These are phyloP conservation scores for Castanea mollissima DNA, from an alignment of 306 rosid species.

Conservation along the genomic window DNA sequence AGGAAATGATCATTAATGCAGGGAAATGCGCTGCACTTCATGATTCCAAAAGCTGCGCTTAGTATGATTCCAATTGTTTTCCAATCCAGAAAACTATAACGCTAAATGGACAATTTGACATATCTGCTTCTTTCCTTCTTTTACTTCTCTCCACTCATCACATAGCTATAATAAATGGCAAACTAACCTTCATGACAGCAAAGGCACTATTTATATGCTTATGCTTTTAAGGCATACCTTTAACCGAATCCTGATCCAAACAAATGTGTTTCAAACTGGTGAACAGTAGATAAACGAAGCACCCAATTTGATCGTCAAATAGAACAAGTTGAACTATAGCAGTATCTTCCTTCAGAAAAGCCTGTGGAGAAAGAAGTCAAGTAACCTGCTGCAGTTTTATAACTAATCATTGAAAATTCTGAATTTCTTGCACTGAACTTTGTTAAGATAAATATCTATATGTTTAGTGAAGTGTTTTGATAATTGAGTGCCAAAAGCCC, in stretches of 20 bases:
- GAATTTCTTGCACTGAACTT: constrained; percentile 34
- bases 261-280: constrained; percentile 92
- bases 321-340: constrained; percentile 94
- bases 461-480: constrained; percentile 21
- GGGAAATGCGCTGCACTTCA: constrained; percentile 22
- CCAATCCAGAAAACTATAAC: constrained; percentile 25
- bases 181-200: constrained; percentile 85
- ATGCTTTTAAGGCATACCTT: constrained; percentile 99
- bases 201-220: constrained; percentile 67
- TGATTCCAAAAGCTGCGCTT: background rate
- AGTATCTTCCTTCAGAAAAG: constrained; percentile 96
- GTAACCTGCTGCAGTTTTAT: constrained; percentile 85
- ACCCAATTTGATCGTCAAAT: constrained; percentile 95
- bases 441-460: constrained; percentile 21
- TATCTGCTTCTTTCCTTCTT: constrained; percentile 25
- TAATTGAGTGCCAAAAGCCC: constrained; percentile 28
- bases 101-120: constrained; percentile 24
- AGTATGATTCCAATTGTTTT: constrained; percentile 23
- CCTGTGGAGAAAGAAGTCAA: constrained; percentile 95
- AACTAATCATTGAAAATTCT: constrained; percentile 53
- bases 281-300: constrained; percentile 95
- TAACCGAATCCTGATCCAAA: constrained; percentile 96
- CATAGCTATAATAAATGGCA: constrained; percentile 56
- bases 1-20: constrained; percentile 36
- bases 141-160: constrained; percentile 24